Evolutionary conservation across 768 basidiomycete genomes (phyloP).

Genomic region (Kwoniella pini): DNA sequence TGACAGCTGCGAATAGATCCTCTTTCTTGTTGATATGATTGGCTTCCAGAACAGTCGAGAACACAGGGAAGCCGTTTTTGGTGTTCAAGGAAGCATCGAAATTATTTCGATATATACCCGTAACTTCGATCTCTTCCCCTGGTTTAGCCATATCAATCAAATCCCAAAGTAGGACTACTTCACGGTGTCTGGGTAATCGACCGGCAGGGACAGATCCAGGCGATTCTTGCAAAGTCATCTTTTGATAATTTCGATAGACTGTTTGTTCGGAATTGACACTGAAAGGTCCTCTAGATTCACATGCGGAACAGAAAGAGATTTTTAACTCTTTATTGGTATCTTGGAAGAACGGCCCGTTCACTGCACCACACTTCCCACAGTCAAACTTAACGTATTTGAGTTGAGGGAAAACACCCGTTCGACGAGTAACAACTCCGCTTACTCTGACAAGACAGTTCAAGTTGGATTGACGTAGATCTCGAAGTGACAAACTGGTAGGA

Average conservation of each 20-base stretch:
- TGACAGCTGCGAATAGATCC: constrained; percentile 96
- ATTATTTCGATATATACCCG: constrained; percentile 97
- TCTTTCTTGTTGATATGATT: constrained; percentile 99
- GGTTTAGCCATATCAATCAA: constrained; percentile 97
- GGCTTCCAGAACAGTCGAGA: constrained; percentile 96
- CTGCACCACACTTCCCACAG: constrained; percentile 89
- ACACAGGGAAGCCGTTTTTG: constrained; percentile 99
- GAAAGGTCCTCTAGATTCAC: constrained; percentile 94
- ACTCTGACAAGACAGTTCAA: constrained; percentile 95
- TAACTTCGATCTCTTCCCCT: constrained; percentile 97
- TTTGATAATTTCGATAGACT: constrained; percentile 97
- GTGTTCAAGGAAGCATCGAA: constrained; percentile 97
- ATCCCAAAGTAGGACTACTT: constrained; percentile 96
- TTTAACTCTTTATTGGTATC: constrained; percentile 91
- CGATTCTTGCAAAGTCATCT: constrained; percentile 97
- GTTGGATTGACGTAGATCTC: constrained; percentile 87
- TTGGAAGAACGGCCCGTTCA: constrained; percentile 96
- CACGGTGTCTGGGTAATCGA: constrained; percentile 92
- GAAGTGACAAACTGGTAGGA: constrained; percentile 82
- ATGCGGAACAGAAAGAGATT: constrained; percentile 90
- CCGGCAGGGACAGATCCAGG: constrained; percentile 97
- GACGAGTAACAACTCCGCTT: constrained; percentile 89
- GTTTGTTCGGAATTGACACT: constrained; percentile 96
- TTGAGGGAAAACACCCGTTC: constrained; percentile 98
- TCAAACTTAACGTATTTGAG: constrained; percentile 99